Evolutionary conservation across 768 basidiomycete genomes (phyloP).

Genomic region (Termitomyces eurrhizus): DNA sequence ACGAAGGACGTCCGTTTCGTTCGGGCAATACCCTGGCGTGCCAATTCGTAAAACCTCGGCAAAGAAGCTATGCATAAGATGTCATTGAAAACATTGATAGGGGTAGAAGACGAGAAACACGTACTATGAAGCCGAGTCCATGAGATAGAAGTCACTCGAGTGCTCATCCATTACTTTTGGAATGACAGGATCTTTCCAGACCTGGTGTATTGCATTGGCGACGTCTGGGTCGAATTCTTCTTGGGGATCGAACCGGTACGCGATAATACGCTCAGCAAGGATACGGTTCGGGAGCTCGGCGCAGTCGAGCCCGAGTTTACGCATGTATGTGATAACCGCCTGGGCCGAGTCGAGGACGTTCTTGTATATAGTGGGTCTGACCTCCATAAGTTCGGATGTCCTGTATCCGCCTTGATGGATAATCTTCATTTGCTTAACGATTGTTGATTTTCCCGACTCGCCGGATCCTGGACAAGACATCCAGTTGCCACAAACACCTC

Average conservation of each 20-base stretch:
- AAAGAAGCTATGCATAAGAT: constrained; percentile 63
- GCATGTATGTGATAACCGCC: constrained; percentile 71
- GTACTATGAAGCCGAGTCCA: constrained; percentile 47
- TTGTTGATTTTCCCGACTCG: constrained; percentile 93
- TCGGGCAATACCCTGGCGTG: constrained; percentile 74
- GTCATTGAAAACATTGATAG: neutral
- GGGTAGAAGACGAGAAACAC: constrained; percentile 24
- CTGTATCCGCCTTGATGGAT: constrained; percentile 84
- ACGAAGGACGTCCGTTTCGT: constrained; percentile 80
- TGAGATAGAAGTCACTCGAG: constrained; percentile 3
- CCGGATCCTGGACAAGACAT: constrained; percentile 80
- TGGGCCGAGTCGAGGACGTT: constrained; percentile 83
- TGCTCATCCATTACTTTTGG: constrained; percentile 17
- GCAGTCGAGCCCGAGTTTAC: constrained; percentile 73
- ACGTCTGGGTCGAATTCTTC: constrained; percentile 53
- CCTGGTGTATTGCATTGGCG: constrained; percentile 61
- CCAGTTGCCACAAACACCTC: neutral
- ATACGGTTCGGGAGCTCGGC: constrained; percentile 55
- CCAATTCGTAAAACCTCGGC: constrained; percentile 82
- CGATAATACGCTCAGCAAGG: constrained; percentile 58
- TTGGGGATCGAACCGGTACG: constrained; percentile 44
- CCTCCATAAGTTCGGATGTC: constrained; percentile 62
- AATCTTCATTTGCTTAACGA: constrained; percentile 95
- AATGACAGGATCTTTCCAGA: constrained; percentile 70
- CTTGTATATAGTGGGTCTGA: constrained; percentile 66